Conservation (phyloP, 1,139 yeast species). For the Yamadazyma membranifaciens region DNA sequence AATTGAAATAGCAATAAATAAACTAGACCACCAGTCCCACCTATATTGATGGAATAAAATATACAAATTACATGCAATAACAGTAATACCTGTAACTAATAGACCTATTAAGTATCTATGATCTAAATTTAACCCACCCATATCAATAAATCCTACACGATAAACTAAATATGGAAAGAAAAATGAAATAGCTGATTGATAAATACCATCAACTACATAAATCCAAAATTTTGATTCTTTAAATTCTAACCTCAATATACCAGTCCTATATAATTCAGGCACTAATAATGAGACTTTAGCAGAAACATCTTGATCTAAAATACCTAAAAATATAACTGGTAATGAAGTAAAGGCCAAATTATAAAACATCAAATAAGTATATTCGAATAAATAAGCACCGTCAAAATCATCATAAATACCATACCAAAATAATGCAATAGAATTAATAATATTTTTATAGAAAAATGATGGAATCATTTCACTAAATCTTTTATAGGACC, state of each 20-base stretch:
- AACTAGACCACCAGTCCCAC: slow-evolving; percentile 88
- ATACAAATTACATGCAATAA: slow-evolving; percentile 76
- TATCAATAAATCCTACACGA: slow-evolving; percentile 54
- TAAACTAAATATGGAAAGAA: slow-evolving; percentile 80
- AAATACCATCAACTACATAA: slow-evolving; percentile 84
- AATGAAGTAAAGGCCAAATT: slow-evolving; percentile 93
- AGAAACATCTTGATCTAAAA: slow-evolving; percentile 89
- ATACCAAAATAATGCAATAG: slow-evolving; percentile 89
- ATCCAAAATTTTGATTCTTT: slow-evolving; percentile 73
- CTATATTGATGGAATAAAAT: slow-evolving; percentile 79
- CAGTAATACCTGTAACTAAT: slow-evolving; percentile 74
- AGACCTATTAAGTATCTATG: slow-evolving; percentile 89
- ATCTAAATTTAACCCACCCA: slow-evolving; percentile 65
- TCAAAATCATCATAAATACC: slow-evolving; percentile 84
- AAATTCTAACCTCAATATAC: slow-evolving; percentile 84
- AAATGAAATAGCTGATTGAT: slow-evolving; percentile 82
- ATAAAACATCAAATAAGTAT: slow-evolving; percentile 87
- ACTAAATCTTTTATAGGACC: slow-evolving; percentile 89
- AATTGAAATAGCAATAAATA: slow-evolving; percentile 63
- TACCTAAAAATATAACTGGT: slow-evolving; percentile 88
- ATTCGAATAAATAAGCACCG: slow-evolving; percentile 89
- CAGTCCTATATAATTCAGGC: slow-evolving; percentile 87
- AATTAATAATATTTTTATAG: slow-evolving; percentile 87
- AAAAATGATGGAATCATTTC: slow-evolving; percentile 96
- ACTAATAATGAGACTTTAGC: slow-evolving; percentile 78